Percentiles rank a stretch among this genome's conserved stretches.
phyloP scores from a whole-genome alignment of 306 rosid species.

The Corylus americana region DNA sequence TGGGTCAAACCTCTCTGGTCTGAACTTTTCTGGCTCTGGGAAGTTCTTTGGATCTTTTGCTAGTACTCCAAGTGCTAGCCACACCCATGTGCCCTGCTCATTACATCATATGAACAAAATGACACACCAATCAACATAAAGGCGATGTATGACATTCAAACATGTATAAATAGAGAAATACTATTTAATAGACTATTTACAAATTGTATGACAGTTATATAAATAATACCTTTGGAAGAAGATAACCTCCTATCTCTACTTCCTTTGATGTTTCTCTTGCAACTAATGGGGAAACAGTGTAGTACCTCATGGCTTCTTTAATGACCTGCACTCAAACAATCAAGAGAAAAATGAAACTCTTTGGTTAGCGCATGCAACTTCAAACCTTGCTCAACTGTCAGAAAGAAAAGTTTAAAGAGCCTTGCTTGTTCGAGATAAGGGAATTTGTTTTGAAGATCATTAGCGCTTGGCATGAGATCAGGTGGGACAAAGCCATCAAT shows the following conservation, averaged over 20 bases:
- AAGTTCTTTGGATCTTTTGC: conserved; percentile 83
- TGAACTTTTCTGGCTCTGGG: conserved; percentile 92
- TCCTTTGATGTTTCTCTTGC: conserved; percentile 87
- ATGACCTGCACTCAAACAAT: conserved; percentile 58
- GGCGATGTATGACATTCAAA: background rate
- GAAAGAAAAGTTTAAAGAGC: conserved; percentile 4
- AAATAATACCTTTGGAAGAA: conserved; percentile 75
- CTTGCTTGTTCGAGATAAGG: conserved; percentile 85
- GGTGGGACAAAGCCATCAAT: conserved; percentile 65
- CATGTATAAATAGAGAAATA: background rate
- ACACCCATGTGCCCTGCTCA: conserved; percentile 94
- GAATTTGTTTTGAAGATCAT: conserved; percentile 73
- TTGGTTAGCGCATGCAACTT: background rate
- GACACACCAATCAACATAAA: background rate
- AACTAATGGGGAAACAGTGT: conserved; percentile 78
- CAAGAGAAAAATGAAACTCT: background rate
- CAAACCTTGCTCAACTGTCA: background rate
- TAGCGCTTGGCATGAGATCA: conserved; percentile 54
- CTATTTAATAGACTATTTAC: no score
- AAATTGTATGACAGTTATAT: no score
- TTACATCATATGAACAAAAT: background rate
- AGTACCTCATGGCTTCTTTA: conserved; percentile 86
- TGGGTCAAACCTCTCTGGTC: conserved; percentile 90
- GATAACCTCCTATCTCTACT: conserved; percentile 87
- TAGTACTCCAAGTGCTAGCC: conserved; percentile 88